Percentiles rank a stretch among this genome's conserved stretches.
These are phyloP conservation scores for Debaryomyces castellii DNA, from an alignment of 805 yeast species.

Conservation along the genomic window DNA sequence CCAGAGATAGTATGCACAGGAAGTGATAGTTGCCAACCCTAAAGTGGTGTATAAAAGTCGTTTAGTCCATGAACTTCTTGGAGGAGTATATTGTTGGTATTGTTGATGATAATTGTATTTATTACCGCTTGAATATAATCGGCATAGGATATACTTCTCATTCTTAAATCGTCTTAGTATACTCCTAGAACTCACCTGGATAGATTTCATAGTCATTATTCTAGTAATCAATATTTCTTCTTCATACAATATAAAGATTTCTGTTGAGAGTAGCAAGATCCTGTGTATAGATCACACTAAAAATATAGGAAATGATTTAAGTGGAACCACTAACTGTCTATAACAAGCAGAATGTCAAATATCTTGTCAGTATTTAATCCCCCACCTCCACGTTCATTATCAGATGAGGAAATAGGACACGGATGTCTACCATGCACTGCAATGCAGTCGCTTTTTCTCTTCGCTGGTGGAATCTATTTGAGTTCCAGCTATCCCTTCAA, in stretches of 20 bases:
- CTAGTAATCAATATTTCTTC: background rate
- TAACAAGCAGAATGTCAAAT: slow-evolving; percentile 23
- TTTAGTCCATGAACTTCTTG: slow-evolving; percentile 11
- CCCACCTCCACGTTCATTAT: slow-evolving; percentile 27
- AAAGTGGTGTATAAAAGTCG: slow-evolving; percentile 11
- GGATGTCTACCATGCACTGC: slow-evolving; percentile 40
- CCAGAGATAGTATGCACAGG: slow-evolving; percentile 40
- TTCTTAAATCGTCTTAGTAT: background rate
- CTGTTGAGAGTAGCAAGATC: no score
- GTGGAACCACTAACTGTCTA: background rate
- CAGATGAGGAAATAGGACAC: slow-evolving; percentile 15
- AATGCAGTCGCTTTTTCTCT: slow-evolving; percentile 31
- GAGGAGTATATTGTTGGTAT: slow-evolving; percentile 11
- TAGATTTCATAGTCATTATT: background rate
- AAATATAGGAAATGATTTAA: background rate
- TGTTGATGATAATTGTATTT: slow-evolving; percentile 12
- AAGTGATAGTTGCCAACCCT: slow-evolving; percentile 14
- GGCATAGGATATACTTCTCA: background rate
- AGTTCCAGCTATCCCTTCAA: slow-evolving; percentile 26
- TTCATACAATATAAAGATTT: no score
- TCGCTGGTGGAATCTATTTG: slow-evolving; percentile 36
- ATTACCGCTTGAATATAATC: background rate
- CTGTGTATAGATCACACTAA: background rate
- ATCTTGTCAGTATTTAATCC: slow-evolving; percentile 36
- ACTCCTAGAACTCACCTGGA: background rate